Evolutionary conservation across 805 yeast genomes (phyloP).

Genomic region (Lachancea sp.): DNA sequence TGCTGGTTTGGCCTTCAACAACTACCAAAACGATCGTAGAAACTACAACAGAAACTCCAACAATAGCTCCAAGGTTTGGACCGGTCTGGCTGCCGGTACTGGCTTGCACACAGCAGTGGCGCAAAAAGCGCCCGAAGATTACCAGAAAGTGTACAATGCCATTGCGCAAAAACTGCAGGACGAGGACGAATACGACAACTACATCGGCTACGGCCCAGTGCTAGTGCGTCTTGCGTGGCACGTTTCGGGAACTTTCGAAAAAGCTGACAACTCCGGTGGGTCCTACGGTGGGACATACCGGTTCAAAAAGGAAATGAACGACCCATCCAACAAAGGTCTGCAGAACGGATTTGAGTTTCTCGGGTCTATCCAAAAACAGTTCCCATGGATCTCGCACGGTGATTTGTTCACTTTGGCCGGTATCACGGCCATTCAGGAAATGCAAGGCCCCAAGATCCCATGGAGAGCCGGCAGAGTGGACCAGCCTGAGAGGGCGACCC

Average conservation of each 20-base stretch:
- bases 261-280: slow-evolving; percentile 51
- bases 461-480: slow-evolving; percentile 85
- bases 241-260: slow-evolving; percentile 74
- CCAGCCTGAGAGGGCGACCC: slow-evolving; percentile 41
- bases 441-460: slow-evolving; percentile 69
- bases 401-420: slow-evolving; percentile 79
- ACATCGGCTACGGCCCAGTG: slow-evolving; percentile 68
- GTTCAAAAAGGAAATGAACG: slow-evolving; percentile 43
- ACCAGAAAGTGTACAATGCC: slow-evolving; percentile 62
- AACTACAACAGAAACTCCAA: slow-evolving; percentile 4
- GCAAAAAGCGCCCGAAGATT: slow-evolving; percentile 36
- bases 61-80: slow-evolving; percentile 17
- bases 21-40: slow-evolving; percentile 16
- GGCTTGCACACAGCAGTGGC: slow-evolving; percentile 31
- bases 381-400: slow-evolving; percentile 70
- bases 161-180: slow-evolving; percentile 59
- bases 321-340: slow-evolving; percentile 60
- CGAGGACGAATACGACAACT: slow-evolving; percentile 54
- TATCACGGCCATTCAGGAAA: slow-evolving; percentile 67
- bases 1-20: slow-evolving; percentile 23
- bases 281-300: slow-evolving; percentile 69
- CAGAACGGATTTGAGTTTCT: slow-evolving; percentile 50
- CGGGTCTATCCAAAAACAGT: slow-evolving; percentile 47
- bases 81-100: slow-evolving; percentile 33
- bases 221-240: slow-evolving; percentile 83